phyloP scores from a whole-genome alignment of 139 green algal genomes.

The Closterium sp. region DNA sequence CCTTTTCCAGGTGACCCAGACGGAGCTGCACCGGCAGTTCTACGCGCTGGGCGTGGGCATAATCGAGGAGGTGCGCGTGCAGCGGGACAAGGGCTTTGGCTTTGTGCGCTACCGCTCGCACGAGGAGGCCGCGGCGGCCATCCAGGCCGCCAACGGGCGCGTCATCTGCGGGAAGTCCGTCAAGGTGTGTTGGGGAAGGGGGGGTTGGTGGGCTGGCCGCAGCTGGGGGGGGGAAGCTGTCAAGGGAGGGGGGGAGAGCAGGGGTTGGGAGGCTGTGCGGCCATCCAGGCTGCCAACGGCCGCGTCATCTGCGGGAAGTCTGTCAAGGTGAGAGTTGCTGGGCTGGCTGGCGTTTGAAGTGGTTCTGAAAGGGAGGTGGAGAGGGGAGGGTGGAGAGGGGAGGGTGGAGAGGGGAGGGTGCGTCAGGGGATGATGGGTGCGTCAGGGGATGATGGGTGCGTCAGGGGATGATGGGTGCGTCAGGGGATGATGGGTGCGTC shows the following conservation, averaged over 20 bases:
- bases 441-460: too few species aligned
- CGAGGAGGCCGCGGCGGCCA: slow-evolving; percentile 37
- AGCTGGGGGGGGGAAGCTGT: too few species aligned
- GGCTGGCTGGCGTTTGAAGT: not conserved
- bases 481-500: not conserved
- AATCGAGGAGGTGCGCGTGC: slow-evolving; percentile 45
- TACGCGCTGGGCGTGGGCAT: slow-evolving; percentile 33
- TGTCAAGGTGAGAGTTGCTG: slow-evolving; percentile 30
- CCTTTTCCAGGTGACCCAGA: slow-evolving; percentile 33
- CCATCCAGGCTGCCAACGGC: slow-evolving; percentile 33
- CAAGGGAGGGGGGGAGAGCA: too few species aligned
- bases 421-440: not conserved
- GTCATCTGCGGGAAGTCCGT: slow-evolving; percentile 50
- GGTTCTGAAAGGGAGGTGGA: not conserved
- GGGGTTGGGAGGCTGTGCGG: not conserved
- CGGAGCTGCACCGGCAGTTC: slow-evolving; percentile 46
- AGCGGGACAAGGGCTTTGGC: slow-evolving; percentile 48
- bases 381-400: too few species aligned
- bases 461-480: too few species aligned
- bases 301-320: slow-evolving; percentile 48
- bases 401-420: not conserved
- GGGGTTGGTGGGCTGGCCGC: not conserved
- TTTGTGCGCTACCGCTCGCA: slow-evolving; percentile 44
- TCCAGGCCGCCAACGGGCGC: slow-evolving; percentile 29
- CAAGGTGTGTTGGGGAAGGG: slow-evolving; percentile 12